Evolutionary conservation across 805 yeast species (phyloP), one percentile per base, ranked within the genome.

Genomic region (Wickerhamomyces ciferrii): DNA sequence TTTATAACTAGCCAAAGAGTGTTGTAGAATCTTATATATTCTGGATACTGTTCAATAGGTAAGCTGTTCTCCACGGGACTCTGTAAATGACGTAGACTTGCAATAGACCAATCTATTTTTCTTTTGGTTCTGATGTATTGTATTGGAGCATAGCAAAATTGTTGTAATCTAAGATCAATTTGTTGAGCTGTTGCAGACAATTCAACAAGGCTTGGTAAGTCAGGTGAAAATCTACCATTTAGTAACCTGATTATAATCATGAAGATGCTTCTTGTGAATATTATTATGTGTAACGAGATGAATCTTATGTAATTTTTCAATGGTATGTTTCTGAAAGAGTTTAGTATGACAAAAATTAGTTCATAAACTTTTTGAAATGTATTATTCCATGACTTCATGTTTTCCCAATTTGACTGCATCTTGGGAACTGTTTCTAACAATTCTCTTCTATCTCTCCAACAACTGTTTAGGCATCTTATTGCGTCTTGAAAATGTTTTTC

Each of bases 1-100:
- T 94, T 92, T 5, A 82, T 63, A 0, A 89, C 83, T 17, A 94
- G 69, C 98, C 98, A 94, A 2, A 91, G 50, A 1, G 91, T 83
- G 58, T 95, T 95, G 69, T 88, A 89, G 50, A 92, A 79, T 48
- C 83, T 73, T 55, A 87, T 86, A 56, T 86, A 87, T 59, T 84
- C 78, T 58, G 83, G 71, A 58, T 77, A 68, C 59, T 75, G 62
- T 59, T 77, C 50, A 61, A 68, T 67, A 36, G 70, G 83, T 43
- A 63, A 55, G n/a, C 55, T 59, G 6, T 46, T 43, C 11, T 49
- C 68, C 37, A 34, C 37, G 5, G 37, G 37, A 4, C 21, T 11
- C 18, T 18, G 20, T 15, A 34, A 18, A 7, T 34, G 37, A 13
- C 23, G 54, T 20, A 54, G 54, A 23, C 58, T 39, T 17, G 51